phyloP scores from a whole-genome alignment of 139 green algal species.

The Trebouxia sp. region DNA sequence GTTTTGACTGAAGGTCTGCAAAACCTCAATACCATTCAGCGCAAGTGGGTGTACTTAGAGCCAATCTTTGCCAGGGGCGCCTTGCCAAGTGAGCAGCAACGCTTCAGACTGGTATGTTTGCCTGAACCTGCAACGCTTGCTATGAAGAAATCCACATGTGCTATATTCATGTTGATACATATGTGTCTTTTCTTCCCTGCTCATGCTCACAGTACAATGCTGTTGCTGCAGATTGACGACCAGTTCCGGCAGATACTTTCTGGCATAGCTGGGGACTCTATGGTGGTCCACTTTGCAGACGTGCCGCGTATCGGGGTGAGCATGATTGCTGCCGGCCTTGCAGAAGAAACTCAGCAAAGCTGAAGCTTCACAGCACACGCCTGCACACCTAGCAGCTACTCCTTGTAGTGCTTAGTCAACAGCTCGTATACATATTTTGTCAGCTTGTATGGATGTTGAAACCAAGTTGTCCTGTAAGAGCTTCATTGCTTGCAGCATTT shows the following conservation, averaged over 20 bases:
- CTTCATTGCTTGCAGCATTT: too few species aligned
- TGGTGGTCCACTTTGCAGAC: conserved; percentile 58
- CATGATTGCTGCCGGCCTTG: too few species aligned
- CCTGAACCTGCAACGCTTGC: too few species aligned
- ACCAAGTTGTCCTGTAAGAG: background rate
- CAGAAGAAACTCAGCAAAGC: too few species aligned
- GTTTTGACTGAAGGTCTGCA: conserved; percentile 64
- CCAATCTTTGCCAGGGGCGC: conserved; percentile 81
- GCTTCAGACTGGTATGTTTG: conserved; percentile 56
- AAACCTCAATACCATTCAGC: conserved; percentile 73
- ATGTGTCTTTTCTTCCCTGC: too few species aligned
- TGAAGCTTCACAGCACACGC: too few species aligned
- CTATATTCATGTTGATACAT: too few species aligned
- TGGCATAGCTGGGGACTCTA: conserved; percentile 34
- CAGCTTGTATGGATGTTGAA: background rate
- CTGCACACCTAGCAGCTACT: too few species aligned
- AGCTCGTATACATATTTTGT: background rate
- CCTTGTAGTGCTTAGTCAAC: too few species aligned
- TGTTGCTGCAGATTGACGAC: conserved; percentile 62
- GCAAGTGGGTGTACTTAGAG: conserved; percentile 86
- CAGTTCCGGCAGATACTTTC: conserved; percentile 73
- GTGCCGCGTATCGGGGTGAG: conserved; percentile 48
- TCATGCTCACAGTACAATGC: background rate
- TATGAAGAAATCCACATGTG: too few species aligned
- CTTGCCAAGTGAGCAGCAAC: conserved; percentile 67